Conservation (phyloP, 2,329 filamentous ascomycete species). For the Ophidiomyces ophidiicola region DNA sequence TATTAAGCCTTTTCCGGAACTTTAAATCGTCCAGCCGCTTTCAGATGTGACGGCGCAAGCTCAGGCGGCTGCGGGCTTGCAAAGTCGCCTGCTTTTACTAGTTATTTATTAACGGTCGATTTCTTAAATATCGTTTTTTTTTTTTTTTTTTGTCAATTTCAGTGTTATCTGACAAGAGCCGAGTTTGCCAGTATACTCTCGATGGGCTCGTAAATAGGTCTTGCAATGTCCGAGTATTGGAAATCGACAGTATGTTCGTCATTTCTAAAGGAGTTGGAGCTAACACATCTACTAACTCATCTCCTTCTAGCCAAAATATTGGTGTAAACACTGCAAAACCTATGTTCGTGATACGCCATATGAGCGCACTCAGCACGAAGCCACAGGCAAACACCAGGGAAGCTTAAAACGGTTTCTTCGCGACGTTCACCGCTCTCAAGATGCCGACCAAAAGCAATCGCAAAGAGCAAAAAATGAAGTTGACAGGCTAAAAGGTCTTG, state of each 20-base stretch:
- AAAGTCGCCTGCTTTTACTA: no score
- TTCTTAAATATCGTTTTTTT: neutral
- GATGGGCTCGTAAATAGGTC: neutral
- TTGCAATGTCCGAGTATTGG: slow-evolving; percentile 87
- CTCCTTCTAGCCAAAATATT: slow-evolving; percentile 59
- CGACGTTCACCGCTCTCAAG: slow-evolving; percentile 73
- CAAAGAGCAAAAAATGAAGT: slow-evolving; percentile 74
- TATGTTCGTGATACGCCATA: slow-evolving; percentile 88
- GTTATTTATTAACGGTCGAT: no score
- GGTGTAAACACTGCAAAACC: slow-evolving; percentile 91
- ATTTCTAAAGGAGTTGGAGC: neutral
- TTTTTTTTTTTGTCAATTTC: neutral
- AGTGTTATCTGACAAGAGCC: neutral
- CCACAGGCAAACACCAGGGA: slow-evolving; percentile 71
- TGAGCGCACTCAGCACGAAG: slow-evolving; percentile 79
- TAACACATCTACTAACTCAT: neutral
- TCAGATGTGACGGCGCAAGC: no score
- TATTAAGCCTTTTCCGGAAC: no score
- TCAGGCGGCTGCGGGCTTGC: no score
- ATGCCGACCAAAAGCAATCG: slow-evolving; percentile 67
- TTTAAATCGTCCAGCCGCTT: no score
- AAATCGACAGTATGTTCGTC: slow-evolving; percentile 61
- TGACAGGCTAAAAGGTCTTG: slow-evolving; percentile 68
- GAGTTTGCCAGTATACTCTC: no score
- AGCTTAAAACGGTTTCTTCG: slow-evolving; percentile 80